Evolutionary conservation across 495 filamentous ascomycete genomes (phyloP).

Genomic region (Annulohypoxylon stygium): DNA sequence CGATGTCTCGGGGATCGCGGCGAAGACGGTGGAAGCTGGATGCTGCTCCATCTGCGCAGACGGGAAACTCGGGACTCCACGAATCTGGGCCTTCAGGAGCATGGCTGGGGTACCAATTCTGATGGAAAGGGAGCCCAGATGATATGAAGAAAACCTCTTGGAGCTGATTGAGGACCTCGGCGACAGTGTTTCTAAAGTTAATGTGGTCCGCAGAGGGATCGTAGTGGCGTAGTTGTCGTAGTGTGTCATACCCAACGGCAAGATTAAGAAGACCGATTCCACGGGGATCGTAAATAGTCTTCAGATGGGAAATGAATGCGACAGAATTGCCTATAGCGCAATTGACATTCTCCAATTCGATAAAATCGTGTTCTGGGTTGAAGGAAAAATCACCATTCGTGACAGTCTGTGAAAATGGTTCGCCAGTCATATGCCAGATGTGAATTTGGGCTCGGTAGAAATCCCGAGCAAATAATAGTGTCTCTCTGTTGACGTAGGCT

Average conservation of each 20-base stretch:
- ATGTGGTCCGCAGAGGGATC: neutral
- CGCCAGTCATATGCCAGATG: neutral
- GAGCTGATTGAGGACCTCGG: neutral
- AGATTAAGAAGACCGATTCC: neutral
- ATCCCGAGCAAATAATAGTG: neutral
- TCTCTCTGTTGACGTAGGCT: neutral
- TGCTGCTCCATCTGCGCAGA: no score
- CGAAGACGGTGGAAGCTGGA: neutral
- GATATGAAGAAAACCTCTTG: neutral
- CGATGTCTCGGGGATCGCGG: neutral
- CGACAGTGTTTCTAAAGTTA: neutral
- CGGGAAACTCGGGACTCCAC: neutral
- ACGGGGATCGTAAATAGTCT: neutral
- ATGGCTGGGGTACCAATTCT: no score
- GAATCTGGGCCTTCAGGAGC: no score
- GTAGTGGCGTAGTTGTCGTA: no score
- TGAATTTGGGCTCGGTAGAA: neutral
- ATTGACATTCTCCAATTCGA: neutral
- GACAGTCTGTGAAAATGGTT: neutral
- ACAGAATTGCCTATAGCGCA: neutral
- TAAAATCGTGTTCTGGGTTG: slow-evolving; percentile 5
- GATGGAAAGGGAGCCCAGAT: no score
- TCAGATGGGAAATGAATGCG: neutral
- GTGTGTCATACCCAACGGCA: neutral
- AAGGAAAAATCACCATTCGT: neutral